Conservation (phyloP, 1,284 basidiomycete genomes). For the Puccinia horiana region DNA sequence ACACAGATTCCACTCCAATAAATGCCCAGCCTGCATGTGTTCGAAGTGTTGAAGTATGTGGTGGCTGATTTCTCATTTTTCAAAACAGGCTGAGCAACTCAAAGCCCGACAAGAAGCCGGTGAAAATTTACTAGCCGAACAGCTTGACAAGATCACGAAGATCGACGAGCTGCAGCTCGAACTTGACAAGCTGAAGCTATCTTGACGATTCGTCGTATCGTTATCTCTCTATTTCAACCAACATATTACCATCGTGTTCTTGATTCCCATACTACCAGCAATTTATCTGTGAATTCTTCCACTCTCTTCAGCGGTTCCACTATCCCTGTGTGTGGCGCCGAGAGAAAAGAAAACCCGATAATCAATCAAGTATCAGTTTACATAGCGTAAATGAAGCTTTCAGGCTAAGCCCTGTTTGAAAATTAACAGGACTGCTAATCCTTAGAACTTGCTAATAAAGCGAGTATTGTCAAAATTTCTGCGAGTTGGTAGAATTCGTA, state of each 20-base stretch:
- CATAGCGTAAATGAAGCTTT: no score
- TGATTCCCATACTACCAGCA: background rate
- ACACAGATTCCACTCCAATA: background rate
- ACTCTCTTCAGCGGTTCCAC: no score
- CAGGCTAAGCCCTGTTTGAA: no score
- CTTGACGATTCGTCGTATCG: background rate
- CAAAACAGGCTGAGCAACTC: constrained; percentile 40
- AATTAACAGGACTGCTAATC: no score
- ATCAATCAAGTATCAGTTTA: no score
- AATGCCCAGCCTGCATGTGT: background rate
- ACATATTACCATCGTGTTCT: background rate
- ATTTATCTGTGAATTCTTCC: no score
- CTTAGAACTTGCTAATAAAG: no score
- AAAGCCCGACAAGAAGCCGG: constrained; percentile 13
- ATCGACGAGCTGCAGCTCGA: constrained; percentile 35
- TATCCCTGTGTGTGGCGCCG: no score
- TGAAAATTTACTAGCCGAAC: constrained; percentile 26
- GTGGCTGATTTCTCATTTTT: background rate
- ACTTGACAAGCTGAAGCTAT: constrained; percentile 21
- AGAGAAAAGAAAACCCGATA: no score
- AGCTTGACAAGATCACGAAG: constrained; percentile 41
- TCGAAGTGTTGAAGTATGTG: no score
- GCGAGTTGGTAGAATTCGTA: no score
- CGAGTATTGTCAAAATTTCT: no score
- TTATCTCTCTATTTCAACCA: background rate